Evolutionary conservation across 2,329 filamentous ascomycete genomes (phyloP).

Genomic region (Aspergillus sp.): DNA sequence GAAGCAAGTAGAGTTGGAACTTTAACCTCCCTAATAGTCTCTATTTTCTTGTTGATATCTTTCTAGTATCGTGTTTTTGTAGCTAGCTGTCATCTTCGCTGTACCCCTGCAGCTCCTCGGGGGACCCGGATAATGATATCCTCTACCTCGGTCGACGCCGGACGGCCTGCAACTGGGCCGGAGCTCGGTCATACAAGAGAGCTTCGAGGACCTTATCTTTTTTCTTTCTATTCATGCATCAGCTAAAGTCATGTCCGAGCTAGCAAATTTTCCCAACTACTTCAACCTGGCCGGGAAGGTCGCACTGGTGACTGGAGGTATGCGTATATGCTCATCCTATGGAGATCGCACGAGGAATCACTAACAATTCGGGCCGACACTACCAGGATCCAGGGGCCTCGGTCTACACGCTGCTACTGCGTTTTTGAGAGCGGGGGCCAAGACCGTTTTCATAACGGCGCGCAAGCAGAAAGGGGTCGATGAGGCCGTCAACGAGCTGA

Average conservation of each 20-base stretch:
- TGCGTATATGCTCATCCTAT: not conserved
- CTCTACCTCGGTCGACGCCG: not conserved
- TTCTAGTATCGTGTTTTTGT: not conserved
- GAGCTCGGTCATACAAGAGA: not conserved
- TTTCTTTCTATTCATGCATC: not conserved
- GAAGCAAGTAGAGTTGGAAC: too few species aligned
- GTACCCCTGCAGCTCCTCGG: not conserved
- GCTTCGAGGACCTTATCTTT: not conserved
- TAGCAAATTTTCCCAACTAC: slow-evolving; percentile 5
- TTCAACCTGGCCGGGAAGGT: slow-evolving; percentile 10
- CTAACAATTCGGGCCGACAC: not conserved
- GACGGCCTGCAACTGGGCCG: not conserved
- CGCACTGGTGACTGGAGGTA: slow-evolving; percentile 12
- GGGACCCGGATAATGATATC: not conserved
- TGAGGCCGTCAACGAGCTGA: slow-evolving; percentile 7
- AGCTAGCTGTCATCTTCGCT: not conserved
- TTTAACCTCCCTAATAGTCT: not conserved
- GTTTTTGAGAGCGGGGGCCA: slow-evolving; percentile 7
- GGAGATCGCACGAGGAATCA: not conserved
- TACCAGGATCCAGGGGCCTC: slow-evolving; percentile 9
- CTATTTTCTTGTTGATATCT: not conserved
- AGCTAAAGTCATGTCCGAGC: slow-evolving; percentile 6
- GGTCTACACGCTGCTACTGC: slow-evolving; percentile 10
- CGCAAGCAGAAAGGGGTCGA: slow-evolving; percentile 6
- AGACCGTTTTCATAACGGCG: slow-evolving; percentile 12